phyloP scores from a whole-genome alignment of 1,284 basidiomycete species.

The Ganoderma leucocontextum region DNA sequence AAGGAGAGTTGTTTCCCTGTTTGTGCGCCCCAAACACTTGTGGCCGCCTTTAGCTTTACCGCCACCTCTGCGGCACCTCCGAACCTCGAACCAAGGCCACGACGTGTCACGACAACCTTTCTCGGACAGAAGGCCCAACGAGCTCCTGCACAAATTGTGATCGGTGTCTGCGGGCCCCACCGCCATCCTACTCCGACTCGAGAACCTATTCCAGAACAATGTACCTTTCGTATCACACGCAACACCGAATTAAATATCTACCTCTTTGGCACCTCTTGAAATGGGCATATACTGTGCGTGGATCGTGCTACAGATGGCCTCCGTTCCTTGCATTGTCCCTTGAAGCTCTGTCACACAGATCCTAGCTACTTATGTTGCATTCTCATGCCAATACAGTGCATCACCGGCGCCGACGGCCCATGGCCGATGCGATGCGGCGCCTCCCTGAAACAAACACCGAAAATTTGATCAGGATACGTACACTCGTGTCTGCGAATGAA shows the following conservation, averaged over 20 bases:
- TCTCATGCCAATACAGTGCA: neutral
- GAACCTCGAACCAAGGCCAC: conserved; percentile 1
- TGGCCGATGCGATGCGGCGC: neutral
- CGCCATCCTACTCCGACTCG: neutral
- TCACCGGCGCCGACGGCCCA: neutral
- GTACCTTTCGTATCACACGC: neutral
- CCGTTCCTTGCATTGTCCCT: neutral
- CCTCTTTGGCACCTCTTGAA: neutral
- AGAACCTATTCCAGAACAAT: neutral
- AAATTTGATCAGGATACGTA: neutral
- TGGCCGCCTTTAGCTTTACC: neutral
- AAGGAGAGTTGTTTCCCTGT: conserved; percentile 1
- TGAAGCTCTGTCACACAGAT: neutral
- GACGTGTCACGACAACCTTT: neutral
- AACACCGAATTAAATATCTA: neutral
- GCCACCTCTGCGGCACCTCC: neutral
- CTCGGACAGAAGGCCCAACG: neutral
- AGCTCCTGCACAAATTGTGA: conserved; percentile 2
- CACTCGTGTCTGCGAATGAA: conserved; percentile 2
- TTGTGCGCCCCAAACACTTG: neutral
- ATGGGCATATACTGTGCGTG: conserved; percentile 1
- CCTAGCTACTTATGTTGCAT: neutral
- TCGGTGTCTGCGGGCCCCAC: conserved; percentile 1
- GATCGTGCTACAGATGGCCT: neutral
- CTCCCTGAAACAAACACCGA: neutral